Conservation (phyloP, 202 grass and related monocot genomes). For the Tripidium arundinaceum region DNA sequence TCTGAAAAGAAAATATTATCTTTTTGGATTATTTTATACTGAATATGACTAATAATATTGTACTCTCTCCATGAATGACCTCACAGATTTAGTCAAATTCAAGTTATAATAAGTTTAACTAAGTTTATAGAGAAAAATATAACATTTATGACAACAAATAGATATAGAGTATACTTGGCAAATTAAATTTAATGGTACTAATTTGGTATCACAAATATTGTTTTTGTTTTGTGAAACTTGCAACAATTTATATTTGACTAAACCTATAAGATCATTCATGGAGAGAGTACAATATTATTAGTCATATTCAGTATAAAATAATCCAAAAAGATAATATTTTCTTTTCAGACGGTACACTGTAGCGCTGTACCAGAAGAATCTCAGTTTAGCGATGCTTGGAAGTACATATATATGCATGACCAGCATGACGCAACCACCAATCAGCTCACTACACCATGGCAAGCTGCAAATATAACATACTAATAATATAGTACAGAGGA, state of each 20-base stretch:
- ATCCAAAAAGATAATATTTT: background rate
- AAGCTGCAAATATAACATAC: background rate
- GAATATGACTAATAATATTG: background rate
- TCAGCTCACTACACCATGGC: background rate
- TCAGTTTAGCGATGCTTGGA: background rate
- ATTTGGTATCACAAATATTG: too few species aligned
- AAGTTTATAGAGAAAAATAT: too few species aligned
- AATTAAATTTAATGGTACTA: too few species aligned
- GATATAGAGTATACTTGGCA: too few species aligned
- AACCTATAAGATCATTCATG: background rate
- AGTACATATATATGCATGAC: background rate
- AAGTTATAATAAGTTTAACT: too few species aligned
- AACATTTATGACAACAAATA: too few species aligned
- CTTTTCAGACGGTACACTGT: background rate
- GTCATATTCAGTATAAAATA: background rate
- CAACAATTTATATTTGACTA: too few species aligned
- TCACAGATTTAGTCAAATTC: too few species aligned
- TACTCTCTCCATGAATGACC: background rate
- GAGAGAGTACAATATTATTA: background rate
- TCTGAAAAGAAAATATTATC: background rate
- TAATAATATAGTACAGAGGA: background rate
- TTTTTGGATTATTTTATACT: background rate
- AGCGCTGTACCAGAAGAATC: background rate
- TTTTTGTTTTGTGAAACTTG: too few species aligned
- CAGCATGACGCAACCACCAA: background rate